phyloP scores from a whole-genome alignment of 192 early-diverging fungal genomes.

The Coemansia sp. region DNA sequence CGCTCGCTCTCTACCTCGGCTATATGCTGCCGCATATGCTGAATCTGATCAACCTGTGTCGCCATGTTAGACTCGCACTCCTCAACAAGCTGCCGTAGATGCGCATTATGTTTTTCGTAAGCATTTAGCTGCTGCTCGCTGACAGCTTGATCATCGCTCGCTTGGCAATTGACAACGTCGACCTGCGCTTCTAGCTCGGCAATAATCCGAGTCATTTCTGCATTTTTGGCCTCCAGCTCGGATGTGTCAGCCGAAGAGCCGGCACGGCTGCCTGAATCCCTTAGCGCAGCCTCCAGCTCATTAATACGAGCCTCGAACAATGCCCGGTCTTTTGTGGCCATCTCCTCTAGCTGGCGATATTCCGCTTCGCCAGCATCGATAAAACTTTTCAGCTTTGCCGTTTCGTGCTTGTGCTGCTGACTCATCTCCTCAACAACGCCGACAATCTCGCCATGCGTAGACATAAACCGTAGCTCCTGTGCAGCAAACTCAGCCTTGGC shows the following conservation, averaged over 20 bases:
- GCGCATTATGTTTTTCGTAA: slow-evolving; percentile 21
- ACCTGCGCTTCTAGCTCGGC: slow-evolving; percentile 34
- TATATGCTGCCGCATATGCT: slow-evolving; percentile 27
- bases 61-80: slow-evolving; percentile 50
- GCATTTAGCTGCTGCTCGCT: slow-evolving; percentile 16
- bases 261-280: neutral
- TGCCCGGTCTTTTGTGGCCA: slow-evolving; percentile 16
- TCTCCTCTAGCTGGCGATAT: slow-evolving; percentile 29
- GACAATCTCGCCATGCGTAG: slow-evolving; percentile 44
- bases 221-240: slow-evolving; percentile 17
- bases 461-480: slow-evolving; percentile 35
- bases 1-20: slow-evolving; percentile 48
- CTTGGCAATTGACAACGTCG: slow-evolving; percentile 18
- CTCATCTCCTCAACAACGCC: slow-evolving; percentile 42
- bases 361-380: slow-evolving; percentile 18
- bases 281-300: slow-evolving; percentile 8
- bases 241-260: neutral
- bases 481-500: slow-evolving; percentile 14
- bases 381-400: slow-evolving; percentile 17
- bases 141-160: slow-evolving; percentile 31
- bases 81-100: slow-evolving; percentile 29
- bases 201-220: slow-evolving; percentile 16
- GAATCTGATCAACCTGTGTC: slow-evolving; percentile 27
- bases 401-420: slow-evolving; percentile 26
- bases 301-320: slow-evolving; percentile 17